Conservation (phyloP, 2,329 filamentous ascomycete species). For the Diaporthe batatas region DNA sequence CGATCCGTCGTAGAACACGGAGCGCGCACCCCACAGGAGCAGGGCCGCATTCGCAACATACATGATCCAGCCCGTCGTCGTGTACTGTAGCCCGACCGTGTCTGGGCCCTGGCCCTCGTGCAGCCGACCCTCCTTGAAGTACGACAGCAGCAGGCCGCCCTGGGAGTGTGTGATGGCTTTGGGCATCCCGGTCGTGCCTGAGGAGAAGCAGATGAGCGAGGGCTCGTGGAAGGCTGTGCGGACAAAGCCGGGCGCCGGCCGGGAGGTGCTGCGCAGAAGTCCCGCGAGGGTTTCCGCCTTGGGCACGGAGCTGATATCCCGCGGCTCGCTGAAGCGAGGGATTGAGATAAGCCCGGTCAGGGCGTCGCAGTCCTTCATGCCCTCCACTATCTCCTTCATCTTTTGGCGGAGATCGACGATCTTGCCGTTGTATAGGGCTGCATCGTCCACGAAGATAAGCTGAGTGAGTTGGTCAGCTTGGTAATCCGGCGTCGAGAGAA, state of each 20-base stretch:
- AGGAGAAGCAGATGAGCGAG: slow-evolving; percentile 82
- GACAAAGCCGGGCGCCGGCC: slow-evolving; percentile 63
- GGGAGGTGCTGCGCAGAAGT: slow-evolving; percentile 56
- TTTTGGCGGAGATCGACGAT: slow-evolving; percentile 78
- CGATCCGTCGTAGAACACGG: slow-evolving; percentile 85
- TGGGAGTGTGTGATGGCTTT: slow-evolving; percentile 88
- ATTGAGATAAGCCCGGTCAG: slow-evolving; percentile 76
- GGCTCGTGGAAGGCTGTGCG: slow-evolving; percentile 79
- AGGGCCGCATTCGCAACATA: slow-evolving; percentile 74
- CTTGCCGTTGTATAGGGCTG: slow-evolving; percentile 83
- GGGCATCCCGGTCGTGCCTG: slow-evolving; percentile 84
- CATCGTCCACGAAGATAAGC: slow-evolving; percentile 88
- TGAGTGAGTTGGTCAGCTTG: slow-evolving; percentile 46
- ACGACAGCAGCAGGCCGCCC: slow-evolving; percentile 71
- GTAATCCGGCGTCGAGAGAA: not conserved
- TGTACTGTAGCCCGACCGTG: slow-evolving; percentile 67
- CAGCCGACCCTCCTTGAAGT: slow-evolving; percentile 69
- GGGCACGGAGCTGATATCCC: slow-evolving; percentile 69
- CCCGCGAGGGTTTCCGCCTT: slow-evolving; percentile 58
- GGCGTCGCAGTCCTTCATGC: slow-evolving; percentile 70
- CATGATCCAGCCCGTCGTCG: slow-evolving; percentile 91
- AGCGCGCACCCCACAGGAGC: slow-evolving; percentile 71
- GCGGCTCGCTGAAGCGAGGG: slow-evolving; percentile 72
- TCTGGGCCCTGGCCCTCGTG: slow-evolving; percentile 58
- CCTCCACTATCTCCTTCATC: slow-evolving; percentile 75